Percentiles rank a stretch among this genome's conserved stretches.
Conservation (phyloP, 1,139 yeast genomes). For the Yamadazyma taylorii region DNA sequence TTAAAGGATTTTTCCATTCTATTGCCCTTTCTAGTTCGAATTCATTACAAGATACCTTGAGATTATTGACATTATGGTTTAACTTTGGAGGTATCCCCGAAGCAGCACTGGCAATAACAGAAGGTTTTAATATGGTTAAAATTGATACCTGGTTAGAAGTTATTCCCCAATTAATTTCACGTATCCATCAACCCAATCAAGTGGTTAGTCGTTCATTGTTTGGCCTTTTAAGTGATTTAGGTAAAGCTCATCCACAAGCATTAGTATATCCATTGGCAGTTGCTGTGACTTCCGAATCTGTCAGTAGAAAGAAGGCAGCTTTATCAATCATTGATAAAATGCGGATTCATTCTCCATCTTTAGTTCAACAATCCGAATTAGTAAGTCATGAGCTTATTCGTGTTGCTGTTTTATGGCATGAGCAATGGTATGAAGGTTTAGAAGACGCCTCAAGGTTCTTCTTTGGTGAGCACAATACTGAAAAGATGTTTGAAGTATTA, state of each 20-base stretch:
- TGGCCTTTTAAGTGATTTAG: constrained; percentile 81
- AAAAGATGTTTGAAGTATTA: constrained; percentile 87
- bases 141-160: constrained; percentile 96
- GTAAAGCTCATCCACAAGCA: constrained; percentile 96
- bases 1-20: constrained; percentile 92
- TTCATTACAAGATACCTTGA: constrained; percentile 87
- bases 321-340: constrained; percentile 86
- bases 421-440: constrained; percentile 95
- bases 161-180: constrained; percentile 90
- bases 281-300: constrained; percentile 91
- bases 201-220: constrained; percentile 78
- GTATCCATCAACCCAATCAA: constrained; percentile 93
- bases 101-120: constrained; percentile 87
- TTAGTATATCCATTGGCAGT: constrained; percentile 93
- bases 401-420: constrained; percentile 97
- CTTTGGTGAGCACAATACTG: constrained; percentile 93
- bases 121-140: constrained; percentile 86
- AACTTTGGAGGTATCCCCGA: constrained; percentile 92
- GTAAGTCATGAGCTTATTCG: constrained; percentile 93
- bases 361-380: constrained; percentile 90
- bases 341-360: constrained; percentile 79
- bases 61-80: constrained; percentile 92
- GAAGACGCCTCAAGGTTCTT: constrained; percentile 95
- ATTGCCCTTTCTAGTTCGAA: constrained; percentile 84
- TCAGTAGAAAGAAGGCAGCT: constrained; percentile 89